Evolutionary conservation across 2,329 filamentous ascomycete species (phyloP).

Genomic region (Fusarium luffae): DNA sequence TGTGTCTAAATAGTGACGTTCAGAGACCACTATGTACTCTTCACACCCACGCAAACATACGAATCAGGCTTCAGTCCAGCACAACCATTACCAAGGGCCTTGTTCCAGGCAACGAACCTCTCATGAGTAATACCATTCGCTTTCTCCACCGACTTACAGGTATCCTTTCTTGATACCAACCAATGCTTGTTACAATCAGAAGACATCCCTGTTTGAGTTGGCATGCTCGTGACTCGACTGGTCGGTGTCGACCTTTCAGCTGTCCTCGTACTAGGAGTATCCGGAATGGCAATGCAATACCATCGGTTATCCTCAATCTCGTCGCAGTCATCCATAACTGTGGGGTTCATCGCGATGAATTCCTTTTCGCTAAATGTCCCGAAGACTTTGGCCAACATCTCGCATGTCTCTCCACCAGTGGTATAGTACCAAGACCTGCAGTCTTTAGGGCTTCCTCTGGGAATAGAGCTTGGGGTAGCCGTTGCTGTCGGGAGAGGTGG

Average conservation of each 20-base stretch:
- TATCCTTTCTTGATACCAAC: not conserved
- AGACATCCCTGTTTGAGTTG: not conserved
- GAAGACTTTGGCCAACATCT: not conserved
- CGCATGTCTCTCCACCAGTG: not conserved
- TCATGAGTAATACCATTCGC: not conserved
- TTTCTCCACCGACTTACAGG: not conserved
- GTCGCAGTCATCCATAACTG: fast-evolving
- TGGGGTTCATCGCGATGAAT: not conserved
- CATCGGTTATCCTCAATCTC: fast-evolving
- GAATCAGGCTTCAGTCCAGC: not conserved
- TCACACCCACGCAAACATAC: not conserved
- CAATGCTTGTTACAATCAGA: fast-evolving
- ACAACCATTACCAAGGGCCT: not conserved
- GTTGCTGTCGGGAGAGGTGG: not conserved
- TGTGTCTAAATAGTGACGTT: too few relatives aligned
- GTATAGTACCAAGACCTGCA: constrained; percentile 6
- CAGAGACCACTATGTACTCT: too few relatives aligned
- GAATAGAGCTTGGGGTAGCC: not conserved
- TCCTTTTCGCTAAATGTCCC: not conserved
- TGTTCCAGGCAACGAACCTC: not conserved
- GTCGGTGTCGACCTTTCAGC: fast-evolving
- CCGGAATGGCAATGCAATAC: not conserved
- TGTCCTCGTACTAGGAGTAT: not conserved
- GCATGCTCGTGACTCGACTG: fast-evolving
- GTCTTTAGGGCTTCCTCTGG: not conserved